Evolutionary conservation across 495 filamentous ascomycete species (phyloP).

Genomic region (Podospora fimiseda): DNA sequence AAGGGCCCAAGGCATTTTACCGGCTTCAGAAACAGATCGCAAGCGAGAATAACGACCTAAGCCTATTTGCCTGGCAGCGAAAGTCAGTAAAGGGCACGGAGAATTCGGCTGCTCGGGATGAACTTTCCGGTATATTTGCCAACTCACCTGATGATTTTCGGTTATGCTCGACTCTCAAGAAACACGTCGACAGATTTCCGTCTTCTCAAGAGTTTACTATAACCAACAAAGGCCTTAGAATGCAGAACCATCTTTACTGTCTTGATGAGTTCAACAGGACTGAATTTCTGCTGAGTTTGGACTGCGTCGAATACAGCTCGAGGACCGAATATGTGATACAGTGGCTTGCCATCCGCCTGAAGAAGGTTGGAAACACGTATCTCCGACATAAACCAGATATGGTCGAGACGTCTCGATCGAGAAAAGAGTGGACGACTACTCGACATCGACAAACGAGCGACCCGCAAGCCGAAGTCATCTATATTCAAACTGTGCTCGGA

Average conservation of each 20-base stretch:
- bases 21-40: conserved; percentile 14
- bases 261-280: neutral
- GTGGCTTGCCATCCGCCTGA: neutral
- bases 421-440: neutral
- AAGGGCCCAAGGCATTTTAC: conserved; percentile 10
- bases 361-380: neutral
- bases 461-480: neutral
- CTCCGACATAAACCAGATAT: neutral
- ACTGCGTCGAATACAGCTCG: neutral
- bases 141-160: neutral
- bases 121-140: neutral
- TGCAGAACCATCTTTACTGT: neutral
- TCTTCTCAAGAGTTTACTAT: neutral
- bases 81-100: neutral
- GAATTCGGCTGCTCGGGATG: neutral
- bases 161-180: neutral
- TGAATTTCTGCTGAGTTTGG: neutral
- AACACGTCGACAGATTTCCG: neutral
- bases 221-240: neutral
- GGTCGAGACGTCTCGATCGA: neutral
- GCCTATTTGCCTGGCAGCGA: conserved; percentile 11
- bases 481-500: neutral
- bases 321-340: neutral
- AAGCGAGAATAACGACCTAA: conserved; percentile 5
- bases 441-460: neutral